Conservation (phyloP, 495 filamentous ascomycete species). For the Podospora appendiculata region DNA sequence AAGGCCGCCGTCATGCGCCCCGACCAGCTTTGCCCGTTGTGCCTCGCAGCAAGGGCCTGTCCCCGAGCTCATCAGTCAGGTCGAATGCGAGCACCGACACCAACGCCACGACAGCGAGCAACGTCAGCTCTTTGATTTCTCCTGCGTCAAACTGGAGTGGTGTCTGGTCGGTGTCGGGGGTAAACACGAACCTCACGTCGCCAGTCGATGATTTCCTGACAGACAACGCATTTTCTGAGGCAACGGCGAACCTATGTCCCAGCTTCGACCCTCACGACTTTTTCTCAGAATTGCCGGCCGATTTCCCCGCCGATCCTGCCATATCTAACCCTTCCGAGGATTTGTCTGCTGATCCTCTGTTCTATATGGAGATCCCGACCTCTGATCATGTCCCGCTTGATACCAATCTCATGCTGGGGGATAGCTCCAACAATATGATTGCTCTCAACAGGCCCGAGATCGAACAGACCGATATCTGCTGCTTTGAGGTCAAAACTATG, state of each 20-base stretch:
- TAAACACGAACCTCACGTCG: conserved; percentile 23
- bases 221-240: conserved; percentile 16
- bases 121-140: conserved; percentile 28
- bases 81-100: conserved; percentile 29
- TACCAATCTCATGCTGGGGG: conserved; percentile 26
- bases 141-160: conserved; percentile 28
- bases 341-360: conserved; percentile 18
- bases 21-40: conserved; percentile 9
- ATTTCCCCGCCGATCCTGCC: background rate
- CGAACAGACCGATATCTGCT: conserved; percentile 11
- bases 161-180: conserved; percentile 23
- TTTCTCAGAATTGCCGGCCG: conserved; percentile 26
- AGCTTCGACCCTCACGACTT: conserved; percentile 7
- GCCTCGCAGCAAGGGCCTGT: conserved; percentile 23
- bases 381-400: conserved; percentile 14
- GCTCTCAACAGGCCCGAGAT: conserved; percentile 8
- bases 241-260: background rate
- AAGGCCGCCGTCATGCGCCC: conserved; percentile 12
- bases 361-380: conserved; percentile 20
- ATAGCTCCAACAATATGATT: conserved; percentile 4
- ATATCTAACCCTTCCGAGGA: conserved; percentile 2
- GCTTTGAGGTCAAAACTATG: conserved; percentile 31
- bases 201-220: conserved; percentile 18
- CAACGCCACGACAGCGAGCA: conserved; percentile 14
- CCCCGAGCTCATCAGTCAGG: conserved; percentile 32